phyloP scores from a whole-genome alignment of 192 early-diverging fungal genomes.

The Dispira parvispora region DNA sequence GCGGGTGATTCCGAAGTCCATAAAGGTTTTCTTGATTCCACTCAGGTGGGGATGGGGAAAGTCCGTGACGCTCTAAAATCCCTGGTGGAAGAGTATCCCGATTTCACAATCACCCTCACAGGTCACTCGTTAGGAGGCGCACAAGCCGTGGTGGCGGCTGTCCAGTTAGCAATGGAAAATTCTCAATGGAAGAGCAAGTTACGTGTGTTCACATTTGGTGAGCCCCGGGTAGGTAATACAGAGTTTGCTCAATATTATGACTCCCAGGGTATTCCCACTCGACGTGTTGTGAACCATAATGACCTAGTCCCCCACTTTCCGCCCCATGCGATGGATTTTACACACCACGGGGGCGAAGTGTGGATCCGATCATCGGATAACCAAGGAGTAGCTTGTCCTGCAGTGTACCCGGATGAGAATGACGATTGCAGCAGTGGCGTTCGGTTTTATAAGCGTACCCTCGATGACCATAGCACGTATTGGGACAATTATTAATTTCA shows the following conservation, averaged over 20 bases:
- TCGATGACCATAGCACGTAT: background rate
- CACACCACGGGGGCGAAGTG: slow-evolving; percentile 18
- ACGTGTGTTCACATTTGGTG: slow-evolving; percentile 20
- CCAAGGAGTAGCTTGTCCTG: background rate
- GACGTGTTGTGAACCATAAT: slow-evolving; percentile 21
- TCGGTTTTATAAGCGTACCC: background rate
- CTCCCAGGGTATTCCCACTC: slow-evolving; percentile 13
- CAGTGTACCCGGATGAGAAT: slow-evolving; percentile 1
- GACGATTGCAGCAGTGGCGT: background rate
- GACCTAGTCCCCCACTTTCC: slow-evolving; percentile 22
- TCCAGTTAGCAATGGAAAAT: slow-evolving; percentile 15
- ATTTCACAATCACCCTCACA: background rate
- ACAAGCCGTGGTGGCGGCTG: slow-evolving; percentile 17
- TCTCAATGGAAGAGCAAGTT: slow-evolving; percentile 14
- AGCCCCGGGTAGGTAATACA: slow-evolving; percentile 25
- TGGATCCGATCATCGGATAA: slow-evolving; percentile 20
- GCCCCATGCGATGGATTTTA: slow-evolving; percentile 15
- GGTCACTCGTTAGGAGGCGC: slow-evolving; percentile 25
- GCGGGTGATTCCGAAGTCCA: background rate
- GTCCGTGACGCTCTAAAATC: background rate
- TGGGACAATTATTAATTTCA: background rate
- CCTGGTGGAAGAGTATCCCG: background rate
- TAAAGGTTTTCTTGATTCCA: background rate
- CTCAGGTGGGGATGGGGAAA: background rate
- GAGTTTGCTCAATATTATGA: slow-evolving; percentile 20